These are phyloP conservation scores for Talaromyces albobiverticillius DNA, from an alignment of 2,329 filamentous ascomycete genomes.

Conservation along the genomic window DNA sequence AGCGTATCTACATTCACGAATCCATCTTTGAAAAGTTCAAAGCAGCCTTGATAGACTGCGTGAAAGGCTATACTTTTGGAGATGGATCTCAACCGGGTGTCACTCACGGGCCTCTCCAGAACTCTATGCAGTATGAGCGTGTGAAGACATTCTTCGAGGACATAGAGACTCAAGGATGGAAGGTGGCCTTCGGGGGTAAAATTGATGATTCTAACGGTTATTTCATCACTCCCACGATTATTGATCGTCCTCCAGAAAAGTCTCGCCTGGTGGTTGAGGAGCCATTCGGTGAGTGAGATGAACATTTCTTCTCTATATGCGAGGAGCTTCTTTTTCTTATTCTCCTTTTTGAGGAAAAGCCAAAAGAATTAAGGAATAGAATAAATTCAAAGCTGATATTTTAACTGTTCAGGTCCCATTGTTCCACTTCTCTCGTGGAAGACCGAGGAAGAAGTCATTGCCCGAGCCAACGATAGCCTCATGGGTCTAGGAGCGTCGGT, in stretches of 20 bases:
- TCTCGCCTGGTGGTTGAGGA: constrained; percentile 54
- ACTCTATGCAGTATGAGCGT: constrained; percentile 59
- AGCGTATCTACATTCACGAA: constrained; percentile 62
- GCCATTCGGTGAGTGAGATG: no score
- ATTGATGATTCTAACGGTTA: constrained; percentile 41
- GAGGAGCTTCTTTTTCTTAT: no score
- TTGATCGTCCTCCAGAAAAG: constrained; percentile 53
- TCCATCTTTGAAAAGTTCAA: constrained; percentile 58
- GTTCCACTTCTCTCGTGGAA: constrained; percentile 58
- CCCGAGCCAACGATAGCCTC: constrained; percentile 39
- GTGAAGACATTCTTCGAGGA: constrained; percentile 55
- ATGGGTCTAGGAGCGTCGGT: constrained; percentile 47
- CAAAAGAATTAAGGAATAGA: no score
- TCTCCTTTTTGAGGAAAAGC: no score
- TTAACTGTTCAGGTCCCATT: no score
- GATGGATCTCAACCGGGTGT: constrained; percentile 41
- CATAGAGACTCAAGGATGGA: constrained; percentile 50
- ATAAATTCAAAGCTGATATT: no score
- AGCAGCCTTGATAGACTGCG: constrained; percentile 44
- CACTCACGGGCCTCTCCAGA: constrained; percentile 25
- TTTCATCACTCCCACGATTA: constrained; percentile 55
- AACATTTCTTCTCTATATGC: no score
- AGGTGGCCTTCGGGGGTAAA: constrained; percentile 49
- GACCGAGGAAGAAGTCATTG: constrained; percentile 44
- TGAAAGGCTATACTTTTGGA: constrained; percentile 41